Conservation (phyloP, 805 yeast species). For the Monosporozyma servazzii region DNA sequence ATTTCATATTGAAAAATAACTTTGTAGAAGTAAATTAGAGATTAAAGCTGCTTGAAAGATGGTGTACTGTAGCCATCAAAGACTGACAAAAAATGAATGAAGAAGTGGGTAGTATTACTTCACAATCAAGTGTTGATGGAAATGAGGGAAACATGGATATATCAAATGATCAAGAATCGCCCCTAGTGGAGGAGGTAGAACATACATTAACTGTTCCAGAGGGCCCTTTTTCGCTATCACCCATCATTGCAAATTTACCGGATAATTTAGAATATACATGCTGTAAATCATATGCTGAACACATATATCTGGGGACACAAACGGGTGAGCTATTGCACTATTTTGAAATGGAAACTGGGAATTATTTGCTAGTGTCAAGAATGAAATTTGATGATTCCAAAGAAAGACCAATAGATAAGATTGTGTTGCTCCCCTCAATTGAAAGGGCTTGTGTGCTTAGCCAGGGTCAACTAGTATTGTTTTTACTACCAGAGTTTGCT, state of each 20-base stretch:
- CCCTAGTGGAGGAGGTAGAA: neutral
- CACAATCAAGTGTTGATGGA: neutral
- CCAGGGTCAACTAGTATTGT: constrained; percentile 13
- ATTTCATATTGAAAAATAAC: neutral
- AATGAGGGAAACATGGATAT: neutral
- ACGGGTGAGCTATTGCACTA: constrained; percentile 28
- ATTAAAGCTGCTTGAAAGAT: neutral
- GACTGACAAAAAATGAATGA: neutral
- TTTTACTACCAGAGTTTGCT: constrained; percentile 29
- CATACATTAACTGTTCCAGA: constrained; percentile 1
- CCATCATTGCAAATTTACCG: constrained; percentile 22
- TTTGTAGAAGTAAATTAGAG: neutral
- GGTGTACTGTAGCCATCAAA: neutral
- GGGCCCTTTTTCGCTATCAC: constrained; percentile 18
- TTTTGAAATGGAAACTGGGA: constrained; percentile 26
- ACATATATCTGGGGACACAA: constrained; percentile 25
- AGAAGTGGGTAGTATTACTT: neutral
- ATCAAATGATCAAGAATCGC: neutral
- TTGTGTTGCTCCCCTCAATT: constrained; percentile 21
- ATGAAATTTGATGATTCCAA: constrained; percentile 16
- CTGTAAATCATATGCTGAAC: constrained; percentile 24
- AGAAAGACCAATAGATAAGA: constrained; percentile 15
- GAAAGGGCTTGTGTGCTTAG: constrained; percentile 26
- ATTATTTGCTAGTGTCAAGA: constrained; percentile 26
- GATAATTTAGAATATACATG: constrained; percentile 17